Evolutionary conservation across 208 protist species (phyloP).

Genomic region (Leishmania major): DNA sequence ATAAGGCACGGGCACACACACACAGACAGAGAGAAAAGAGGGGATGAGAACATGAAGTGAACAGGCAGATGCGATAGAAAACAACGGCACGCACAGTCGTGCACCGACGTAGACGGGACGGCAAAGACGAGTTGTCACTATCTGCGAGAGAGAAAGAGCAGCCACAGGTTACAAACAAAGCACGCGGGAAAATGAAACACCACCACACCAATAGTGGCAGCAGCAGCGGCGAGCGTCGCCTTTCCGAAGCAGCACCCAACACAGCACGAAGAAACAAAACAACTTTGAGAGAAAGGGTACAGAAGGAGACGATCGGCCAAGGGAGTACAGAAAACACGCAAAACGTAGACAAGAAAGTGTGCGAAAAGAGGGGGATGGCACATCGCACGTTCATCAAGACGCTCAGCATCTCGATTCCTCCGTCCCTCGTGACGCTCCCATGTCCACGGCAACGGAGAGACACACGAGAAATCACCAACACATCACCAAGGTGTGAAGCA

Average conservation of each 20-base stretch:
- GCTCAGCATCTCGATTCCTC: background rate
- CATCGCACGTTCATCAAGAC: no score
- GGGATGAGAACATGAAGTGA: background rate
- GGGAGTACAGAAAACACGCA: no score
- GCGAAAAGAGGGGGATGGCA: no score
- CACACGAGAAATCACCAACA: no score
- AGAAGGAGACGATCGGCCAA: background rate
- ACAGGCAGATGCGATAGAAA: background rate
- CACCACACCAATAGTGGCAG: background rate
- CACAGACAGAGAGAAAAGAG: background rate
- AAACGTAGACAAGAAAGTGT: no score
- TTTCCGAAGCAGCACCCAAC: background rate
- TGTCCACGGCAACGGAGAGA: constrained; percentile 9
- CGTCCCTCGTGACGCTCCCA: background rate
- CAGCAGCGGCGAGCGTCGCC: background rate
- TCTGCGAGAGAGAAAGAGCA: constrained; percentile 3
- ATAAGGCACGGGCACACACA: background rate
- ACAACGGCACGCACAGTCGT: background rate
- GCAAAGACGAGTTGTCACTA: background rate
- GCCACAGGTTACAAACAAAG: background rate
- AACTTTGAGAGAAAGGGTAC: background rate
- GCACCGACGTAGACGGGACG: background rate
- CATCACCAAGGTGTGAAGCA: background rate
- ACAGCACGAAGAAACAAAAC: background rate
- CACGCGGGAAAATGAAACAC: background rate